Base-by-base conservation (phyloP, 441 rosid genomes). In the Viola pubescens region DNA sequence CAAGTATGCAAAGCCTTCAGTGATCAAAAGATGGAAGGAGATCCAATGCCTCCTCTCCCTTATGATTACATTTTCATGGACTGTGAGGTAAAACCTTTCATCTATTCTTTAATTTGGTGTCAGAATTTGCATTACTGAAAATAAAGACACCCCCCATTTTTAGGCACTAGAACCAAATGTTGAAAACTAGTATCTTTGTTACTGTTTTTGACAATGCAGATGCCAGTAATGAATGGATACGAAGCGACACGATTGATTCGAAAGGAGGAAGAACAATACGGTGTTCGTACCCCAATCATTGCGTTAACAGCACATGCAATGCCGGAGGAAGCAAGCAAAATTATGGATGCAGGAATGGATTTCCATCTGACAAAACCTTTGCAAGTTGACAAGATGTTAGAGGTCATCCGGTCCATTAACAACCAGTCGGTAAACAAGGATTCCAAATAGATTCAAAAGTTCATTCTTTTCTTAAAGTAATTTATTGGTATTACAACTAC, bases 171-270 rank as follows among this genome's bases (percentile, higher is more conserved):
- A 19, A 19, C 26, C 26, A 19, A 0, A 1, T 19, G 26, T 19
- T 19, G 26, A 19, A 19, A 8, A 9, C 48, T 8, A 42, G 2
- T 5, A 13, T 26, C 34, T 0, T 6, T 7, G 6, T 14, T 45
- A 13, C 3, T 16, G 47, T 40, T 40, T n/a, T 3, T 7, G 51
- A 11, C n/a, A 7, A 11, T 60, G 51, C 53, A 84, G 87, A 79
- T 84, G 89, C 82, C 84, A 9, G 52, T 54, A 56, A 68, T 80
- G 88, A 60, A 80, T 55, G 91, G 88, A 38, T 85, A 69, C 48
- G 80, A 75, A 59, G 79, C 88, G 49, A 75, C 82, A 2, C 70
- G 71, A 67, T 13, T 64, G 62, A 82, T 82, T 67, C 65, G 83
- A 61, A 65, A 10, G 59, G 81, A 74, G 74, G 85, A 81, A 68